A percentile compares a stretch with the other conserved stretches of the same genome.
These are phyloP conservation scores for Citrus inodora DNA, from an alignment of 345 rosid species.

Conservation along the genomic window DNA sequence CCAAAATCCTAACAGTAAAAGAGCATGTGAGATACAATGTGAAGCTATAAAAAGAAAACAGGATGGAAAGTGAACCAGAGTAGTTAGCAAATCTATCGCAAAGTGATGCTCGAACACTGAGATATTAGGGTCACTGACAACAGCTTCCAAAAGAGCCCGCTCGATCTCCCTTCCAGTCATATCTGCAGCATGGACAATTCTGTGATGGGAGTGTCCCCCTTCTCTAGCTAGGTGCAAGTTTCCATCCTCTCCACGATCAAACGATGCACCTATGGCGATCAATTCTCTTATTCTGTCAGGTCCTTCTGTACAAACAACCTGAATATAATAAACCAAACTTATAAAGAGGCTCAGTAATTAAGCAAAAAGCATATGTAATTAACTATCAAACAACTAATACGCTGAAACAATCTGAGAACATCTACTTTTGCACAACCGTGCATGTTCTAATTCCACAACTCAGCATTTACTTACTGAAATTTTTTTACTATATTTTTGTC, in stretches of 20 bases:
- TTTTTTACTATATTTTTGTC: neutral
- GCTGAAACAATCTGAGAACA: neutral
- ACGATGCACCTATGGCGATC: conserved; percentile 91
- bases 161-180: conserved; percentile 98
- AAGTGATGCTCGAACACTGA: conserved; percentile 81
- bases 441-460: conserved; percentile 5
- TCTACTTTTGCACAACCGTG: neutral
- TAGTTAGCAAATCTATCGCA: conserved; percentile 87
- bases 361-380: neutral
- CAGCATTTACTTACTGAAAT: neutral
- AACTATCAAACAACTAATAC: neutral
- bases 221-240: conserved; percentile 96
- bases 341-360: conserved; percentile 1
- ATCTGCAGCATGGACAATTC: conserved; percentile 97
- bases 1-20: neutral
- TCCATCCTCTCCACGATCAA: conserved; percentile 93
- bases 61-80: conserved; percentile 46
- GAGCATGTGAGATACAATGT: neutral
- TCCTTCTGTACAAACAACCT: conserved; percentile 97
- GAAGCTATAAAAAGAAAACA: neutral
- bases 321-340: conserved; percentile 16
- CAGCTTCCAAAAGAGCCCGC: conserved; percentile 85
- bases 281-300: conserved; percentile 91
- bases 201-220: conserved; percentile 92
- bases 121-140: conserved; percentile 71